Evolutionary conservation across 208 protist genomes (phyloP).

Genomic region (Leishmania tropica): DNA sequence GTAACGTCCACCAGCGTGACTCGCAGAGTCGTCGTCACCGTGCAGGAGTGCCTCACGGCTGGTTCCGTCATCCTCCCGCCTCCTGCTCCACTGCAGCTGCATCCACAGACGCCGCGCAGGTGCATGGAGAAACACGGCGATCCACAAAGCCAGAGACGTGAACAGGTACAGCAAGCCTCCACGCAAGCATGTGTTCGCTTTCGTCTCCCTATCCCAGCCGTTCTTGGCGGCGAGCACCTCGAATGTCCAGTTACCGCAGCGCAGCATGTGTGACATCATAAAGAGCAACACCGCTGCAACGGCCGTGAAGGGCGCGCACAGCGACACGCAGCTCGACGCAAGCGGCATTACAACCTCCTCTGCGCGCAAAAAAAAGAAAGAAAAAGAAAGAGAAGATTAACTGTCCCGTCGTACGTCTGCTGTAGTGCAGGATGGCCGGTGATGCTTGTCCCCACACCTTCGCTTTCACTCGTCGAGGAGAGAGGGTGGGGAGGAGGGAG

Average conservation of each 20-base stretch:
- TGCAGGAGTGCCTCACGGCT: constrained; percentile 3
- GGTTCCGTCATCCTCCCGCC: constrained; percentile 3
- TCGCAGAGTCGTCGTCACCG: neutral
- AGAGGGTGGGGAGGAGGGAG: no score
- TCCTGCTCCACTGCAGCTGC: constrained; percentile 13
- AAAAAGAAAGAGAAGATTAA: neutral
- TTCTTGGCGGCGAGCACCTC: constrained; percentile 59
- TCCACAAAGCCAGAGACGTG: constrained; percentile 37
- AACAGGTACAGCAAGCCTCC: constrained; percentile 61
- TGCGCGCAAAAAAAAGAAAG: no score
- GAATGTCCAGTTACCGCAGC: constrained; percentile 67
- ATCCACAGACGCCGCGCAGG: constrained; percentile 19
- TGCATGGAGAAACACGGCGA: constrained; percentile 18
- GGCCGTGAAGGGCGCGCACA: constrained; percentile 41
- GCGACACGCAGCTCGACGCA: constrained; percentile 14
- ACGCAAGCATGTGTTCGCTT: constrained; percentile 49
- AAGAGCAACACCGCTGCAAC: constrained; percentile 39
- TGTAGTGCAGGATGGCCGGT: neutral
- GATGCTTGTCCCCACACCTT: neutral
- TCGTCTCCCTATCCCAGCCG: constrained; percentile 56
- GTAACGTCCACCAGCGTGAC: neutral
- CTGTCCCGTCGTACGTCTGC: neutral
- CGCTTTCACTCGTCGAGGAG: neutral
- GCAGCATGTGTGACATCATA: constrained; percentile 39
- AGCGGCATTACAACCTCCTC: constrained; percentile 4